Conservation (phyloP, 768 basidiomycete genomes). For the Leccinum olivaceopallidum region DNA sequence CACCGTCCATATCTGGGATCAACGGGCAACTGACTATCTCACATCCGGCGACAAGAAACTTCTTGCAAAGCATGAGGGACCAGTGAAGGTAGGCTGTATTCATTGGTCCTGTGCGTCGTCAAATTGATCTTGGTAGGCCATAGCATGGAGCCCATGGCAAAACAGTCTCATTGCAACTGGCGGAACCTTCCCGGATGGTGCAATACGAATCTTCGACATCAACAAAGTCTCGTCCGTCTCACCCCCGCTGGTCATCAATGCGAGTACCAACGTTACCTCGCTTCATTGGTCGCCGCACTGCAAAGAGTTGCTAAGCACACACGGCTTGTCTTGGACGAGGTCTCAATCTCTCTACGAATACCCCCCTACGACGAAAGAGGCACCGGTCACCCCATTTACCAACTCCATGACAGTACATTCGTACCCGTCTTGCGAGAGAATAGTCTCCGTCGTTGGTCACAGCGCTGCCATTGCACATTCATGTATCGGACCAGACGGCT, state of each 20-base stretch:
- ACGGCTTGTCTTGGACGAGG: conserved; percentile 43
- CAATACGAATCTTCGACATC: conserved; percentile 52
- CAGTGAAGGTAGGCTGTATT: conserved; percentile 40
- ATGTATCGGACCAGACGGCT: conserved; percentile 63
- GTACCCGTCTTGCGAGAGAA: conserved; percentile 52
- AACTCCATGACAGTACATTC: conserved; percentile 50
- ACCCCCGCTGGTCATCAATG: conserved; percentile 46
- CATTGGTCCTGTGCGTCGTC: neutral
- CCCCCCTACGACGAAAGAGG: conserved; percentile 24
- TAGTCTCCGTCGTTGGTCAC: conserved; percentile 60
- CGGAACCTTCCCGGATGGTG: conserved; percentile 62
- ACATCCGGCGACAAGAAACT: conserved; percentile 34
- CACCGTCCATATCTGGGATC: conserved; percentile 46
- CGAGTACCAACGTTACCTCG: conserved; percentile 56
- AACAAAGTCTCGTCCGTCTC: conserved; percentile 42
- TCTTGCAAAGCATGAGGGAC: conserved; percentile 43
- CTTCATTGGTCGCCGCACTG: conserved; percentile 73
- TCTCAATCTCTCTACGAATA: conserved; percentile 20
- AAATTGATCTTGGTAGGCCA: conserved; percentile 43
- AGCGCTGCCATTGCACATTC: conserved; percentile 55
- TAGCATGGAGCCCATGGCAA: conserved; percentile 79
- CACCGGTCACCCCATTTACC: conserved; percentile 31
- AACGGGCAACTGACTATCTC: conserved; percentile 35
- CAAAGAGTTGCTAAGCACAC: conserved; percentile 84
- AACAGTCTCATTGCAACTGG: conserved; percentile 65